Conservation (phyloP, 2,329 filamentous ascomycete genomes). For the Monilinia vaccinii-corymbosi region DNA sequence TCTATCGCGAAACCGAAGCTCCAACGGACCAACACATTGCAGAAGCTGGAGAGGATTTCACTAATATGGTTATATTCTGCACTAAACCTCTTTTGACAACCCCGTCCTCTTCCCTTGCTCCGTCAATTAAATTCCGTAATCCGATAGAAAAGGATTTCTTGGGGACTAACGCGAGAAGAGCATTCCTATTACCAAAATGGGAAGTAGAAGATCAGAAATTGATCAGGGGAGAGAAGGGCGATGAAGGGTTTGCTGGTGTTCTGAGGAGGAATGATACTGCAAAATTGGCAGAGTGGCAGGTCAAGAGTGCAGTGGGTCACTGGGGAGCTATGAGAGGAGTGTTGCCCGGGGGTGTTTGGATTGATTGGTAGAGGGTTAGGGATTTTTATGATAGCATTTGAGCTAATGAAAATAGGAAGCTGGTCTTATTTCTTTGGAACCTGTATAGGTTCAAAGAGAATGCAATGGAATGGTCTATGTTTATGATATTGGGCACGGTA, state of each 20-base stretch:
- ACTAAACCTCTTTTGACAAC: conserved; percentile 18
- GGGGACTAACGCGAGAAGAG: conserved; percentile 57
- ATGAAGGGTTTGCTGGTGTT: conserved; percentile 33
- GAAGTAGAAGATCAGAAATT: conserved; percentile 44
- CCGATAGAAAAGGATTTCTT: conserved; percentile 59
- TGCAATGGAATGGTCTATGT: background rate
- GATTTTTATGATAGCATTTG: background rate
- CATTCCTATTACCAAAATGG: conserved; percentile 62
- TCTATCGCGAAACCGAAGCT: conserved; percentile 70
- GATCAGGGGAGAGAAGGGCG: conserved; percentile 31
- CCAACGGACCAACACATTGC: conserved; percentile 40
- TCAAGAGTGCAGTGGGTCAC: conserved; percentile 69
- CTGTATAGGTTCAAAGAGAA: background rate
- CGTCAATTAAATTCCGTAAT: conserved; percentile 54
- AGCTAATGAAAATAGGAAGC: background rate
- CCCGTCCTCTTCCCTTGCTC: conserved; percentile 5
- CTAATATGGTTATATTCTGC: conserved; percentile 96
- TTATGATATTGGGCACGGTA: background rate
- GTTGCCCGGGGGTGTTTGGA: conserved; percentile 71
- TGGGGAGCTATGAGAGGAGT: conserved; percentile 89
- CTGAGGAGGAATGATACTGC: conserved; percentile 55
- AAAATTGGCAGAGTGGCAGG: conserved; percentile 62
- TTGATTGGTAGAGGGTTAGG: conserved; percentile 59
- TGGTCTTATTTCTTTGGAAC: background rate
- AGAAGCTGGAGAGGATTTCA: conserved; percentile 58